Evolutionary conservation across 441 rosid genomes (phyloP).

Genomic region (California macrophylla): DNA sequence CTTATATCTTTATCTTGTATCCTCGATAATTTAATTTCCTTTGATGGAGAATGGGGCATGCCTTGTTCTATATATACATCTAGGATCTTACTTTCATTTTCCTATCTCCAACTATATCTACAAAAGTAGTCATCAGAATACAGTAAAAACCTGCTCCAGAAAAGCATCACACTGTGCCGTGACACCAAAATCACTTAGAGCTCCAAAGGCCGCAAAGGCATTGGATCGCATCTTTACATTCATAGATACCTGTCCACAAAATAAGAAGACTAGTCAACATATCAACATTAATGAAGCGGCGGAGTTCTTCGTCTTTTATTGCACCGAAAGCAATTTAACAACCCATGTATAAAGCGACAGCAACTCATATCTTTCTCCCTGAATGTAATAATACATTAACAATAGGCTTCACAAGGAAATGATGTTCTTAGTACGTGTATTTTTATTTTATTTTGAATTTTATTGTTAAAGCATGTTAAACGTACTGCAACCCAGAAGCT

Average conservation of each 20-base stretch:
- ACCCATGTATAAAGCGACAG: neutral
- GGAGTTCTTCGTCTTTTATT: neutral
- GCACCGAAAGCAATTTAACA: conserved; percentile 11
- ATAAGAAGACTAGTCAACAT: conserved; percentile 2
- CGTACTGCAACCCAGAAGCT: too few species aligned
- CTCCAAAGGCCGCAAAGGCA: conserved; percentile 89
- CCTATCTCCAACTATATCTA: too few species aligned
- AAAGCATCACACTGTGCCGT: conserved; percentile 65
- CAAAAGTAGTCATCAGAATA: neutral
- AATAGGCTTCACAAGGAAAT: too few species aligned
- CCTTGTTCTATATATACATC: too few species aligned
- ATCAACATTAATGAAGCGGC: conserved; percentile 11
- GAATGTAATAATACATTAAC: too few species aligned
- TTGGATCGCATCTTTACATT: conserved; percentile 75
- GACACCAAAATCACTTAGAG: conserved; percentile 62
- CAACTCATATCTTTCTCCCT: neutral
- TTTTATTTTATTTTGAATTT: too few species aligned
- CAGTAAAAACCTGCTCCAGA: conserved; percentile 64
- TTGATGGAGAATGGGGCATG: too few species aligned
- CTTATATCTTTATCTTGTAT: too few species aligned
- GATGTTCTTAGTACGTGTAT: too few species aligned
- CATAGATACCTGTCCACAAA: conserved; percentile 51
- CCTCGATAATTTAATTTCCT: too few species aligned
- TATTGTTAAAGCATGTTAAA: too few species aligned
- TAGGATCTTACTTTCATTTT: too few species aligned